phyloP scores from a whole-genome alignment of 129 eudicot genomes.

The Dittrichia graveolens region DNA sequence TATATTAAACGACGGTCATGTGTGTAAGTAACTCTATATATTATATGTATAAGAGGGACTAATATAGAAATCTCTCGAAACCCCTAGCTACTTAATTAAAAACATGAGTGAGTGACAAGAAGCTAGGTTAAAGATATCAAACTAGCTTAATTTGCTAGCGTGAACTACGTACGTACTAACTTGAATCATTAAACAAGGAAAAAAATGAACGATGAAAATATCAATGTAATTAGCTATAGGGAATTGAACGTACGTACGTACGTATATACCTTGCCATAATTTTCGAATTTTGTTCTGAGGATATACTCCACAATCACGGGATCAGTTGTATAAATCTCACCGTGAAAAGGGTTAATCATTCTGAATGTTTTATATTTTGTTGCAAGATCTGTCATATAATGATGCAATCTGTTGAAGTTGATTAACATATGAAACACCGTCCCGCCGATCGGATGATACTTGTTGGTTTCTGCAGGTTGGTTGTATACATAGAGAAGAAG shows the following conservation, averaged over 20 bases:
- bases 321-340: constrained; percentile 49
- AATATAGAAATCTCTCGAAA: no score
- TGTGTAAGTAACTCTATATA: no score
- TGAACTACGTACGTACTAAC: no score
- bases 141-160: no score
- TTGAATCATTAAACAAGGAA: background rate
- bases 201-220: no score
- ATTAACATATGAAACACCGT: constrained; percentile 36
- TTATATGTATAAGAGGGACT: no score
- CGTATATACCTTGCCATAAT: constrained; percentile 44
- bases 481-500: background rate
- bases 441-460: constrained; percentile 47
- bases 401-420: constrained; percentile 47
- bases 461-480: constrained; percentile 15
- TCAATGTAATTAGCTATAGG: no score
- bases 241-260: no score
- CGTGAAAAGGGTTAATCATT: constrained; percentile 33
- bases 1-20: no score
- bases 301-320: constrained; percentile 58
- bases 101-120: no score
- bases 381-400: constrained; percentile 57
- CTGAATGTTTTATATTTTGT: constrained; percentile 44
- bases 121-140: no score
- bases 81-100: no score
- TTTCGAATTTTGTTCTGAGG: constrained; percentile 53